Base-by-base conservation (phyloP, 768 basidiomycete genomes). In the Boletus rubroflammeus region DNA sequence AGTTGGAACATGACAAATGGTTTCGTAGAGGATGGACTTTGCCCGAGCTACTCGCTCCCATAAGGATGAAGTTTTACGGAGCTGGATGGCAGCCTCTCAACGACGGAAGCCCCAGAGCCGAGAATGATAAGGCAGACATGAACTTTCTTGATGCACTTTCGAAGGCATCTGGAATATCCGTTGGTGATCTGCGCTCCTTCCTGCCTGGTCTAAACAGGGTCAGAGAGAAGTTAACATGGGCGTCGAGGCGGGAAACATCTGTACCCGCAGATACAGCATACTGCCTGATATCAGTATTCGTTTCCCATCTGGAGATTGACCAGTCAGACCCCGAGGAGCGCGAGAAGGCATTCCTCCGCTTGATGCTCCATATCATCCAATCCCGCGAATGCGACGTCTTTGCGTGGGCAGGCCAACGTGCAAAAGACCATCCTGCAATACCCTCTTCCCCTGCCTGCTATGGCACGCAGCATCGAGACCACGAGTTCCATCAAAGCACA, bases 41-140 rank as follows among this genome's bases (percentile, higher is more conserved):
- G 11, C 31, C 4, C n/a, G 53, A 51, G 48, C n/a, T 51, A 4
- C 48, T 51, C 15, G 53, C 53, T 3, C 26, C 53, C 0, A 42
- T 51, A 3, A 54, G 48, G 26, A 51, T 54, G 0, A 51, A 54
- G 34, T 54, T 54, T 13, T 54, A 54, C 13, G 48, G 53, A 2
- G 54, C 50, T 8, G 54, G 54, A 15, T 55, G 54, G 54, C 35
- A 43, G 2, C 50, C 54, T 14, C 51, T 53, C 36, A 53, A 55
- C n/a, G 29, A 5, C 19, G 6, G 2, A n/a, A 34, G 36, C 34
- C 41, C 49, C 21, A 10, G 11, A 13, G 49, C 54, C 7, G 54
- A 54, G 42, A 54, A 54, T 14, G 54, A 54, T 21, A 54, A 54
- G 29, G 50, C 54, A 19, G 54, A 54, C 21, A 19, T 17, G 3